Percentiles rank a stretch among this genome's conserved stretches.
These are phyloP conservation scores for Sphenostylis stenocarpa DNA, from an alignment of 306 rosid species.

Conservation along the genomic window DNA sequence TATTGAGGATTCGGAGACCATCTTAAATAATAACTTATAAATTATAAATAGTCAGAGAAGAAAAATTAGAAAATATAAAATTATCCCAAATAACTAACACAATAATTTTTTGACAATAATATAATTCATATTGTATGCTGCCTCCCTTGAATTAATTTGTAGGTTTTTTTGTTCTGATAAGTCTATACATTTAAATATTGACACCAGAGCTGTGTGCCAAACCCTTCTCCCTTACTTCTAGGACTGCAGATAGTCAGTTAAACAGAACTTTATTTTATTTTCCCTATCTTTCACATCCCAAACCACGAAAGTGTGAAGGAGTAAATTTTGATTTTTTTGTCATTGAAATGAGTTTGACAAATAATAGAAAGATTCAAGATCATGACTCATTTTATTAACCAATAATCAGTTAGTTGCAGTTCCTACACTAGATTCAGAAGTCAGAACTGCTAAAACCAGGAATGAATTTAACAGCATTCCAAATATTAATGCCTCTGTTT, in stretches of 20 bases:
- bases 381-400: not conserved
- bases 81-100: not conserved
- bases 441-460: not conserved
- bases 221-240: not conserved
- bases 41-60: not conserved
- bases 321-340: slow-evolving; percentile 3
- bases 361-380: not conserved
- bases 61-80: slow-evolving; percentile 2
- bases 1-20: not conserved
- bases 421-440: slow-evolving; percentile 13
- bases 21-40: not conserved
- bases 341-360: slow-evolving; percentile 14
- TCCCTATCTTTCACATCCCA: not conserved
- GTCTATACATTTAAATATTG: not conserved
- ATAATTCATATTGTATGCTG: slow-evolving; percentile 15
- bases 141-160: not conserved
- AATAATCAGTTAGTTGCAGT: slow-evolving; percentile 14
- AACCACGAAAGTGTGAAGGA: not conserved
- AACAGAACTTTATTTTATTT: slow-evolving; percentile 1
- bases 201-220: not conserved
- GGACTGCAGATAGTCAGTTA: not conserved
- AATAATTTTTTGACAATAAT: slow-evolving; percentile 1
- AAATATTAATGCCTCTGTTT: slow-evolving; percentile 5
- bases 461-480: not conserved
- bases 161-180: not conserved